Evolutionary conservation across 768 basidiomycete genomes (phyloP).

Genomic region (Suillus clintonianus): DNA sequence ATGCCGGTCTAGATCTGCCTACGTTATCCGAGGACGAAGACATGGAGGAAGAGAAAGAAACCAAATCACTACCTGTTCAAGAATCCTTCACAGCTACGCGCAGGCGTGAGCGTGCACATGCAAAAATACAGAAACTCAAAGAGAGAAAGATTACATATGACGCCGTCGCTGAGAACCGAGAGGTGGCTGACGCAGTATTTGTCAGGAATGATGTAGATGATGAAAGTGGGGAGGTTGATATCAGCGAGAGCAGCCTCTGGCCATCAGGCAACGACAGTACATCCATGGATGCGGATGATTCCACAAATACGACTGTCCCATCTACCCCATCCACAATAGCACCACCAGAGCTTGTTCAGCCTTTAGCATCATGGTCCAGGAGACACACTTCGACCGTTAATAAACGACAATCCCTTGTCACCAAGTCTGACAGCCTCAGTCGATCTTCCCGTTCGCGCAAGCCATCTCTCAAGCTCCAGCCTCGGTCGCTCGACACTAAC

Average conservation of each 20-base stretch:
- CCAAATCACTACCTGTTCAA: constrained; percentile 13
- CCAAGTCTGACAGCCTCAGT: constrained; percentile 10
- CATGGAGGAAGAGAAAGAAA: constrained; percentile 10
- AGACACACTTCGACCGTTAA: neutral
- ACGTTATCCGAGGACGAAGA: constrained; percentile 38
- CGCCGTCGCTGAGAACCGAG: constrained; percentile 32
- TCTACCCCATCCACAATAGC: constrained; percentile 3
- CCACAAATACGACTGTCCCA: constrained; percentile 1
- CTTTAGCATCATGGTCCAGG: neutral
- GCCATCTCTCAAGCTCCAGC: constrained; percentile 32
- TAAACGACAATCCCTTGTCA: constrained; percentile 5
- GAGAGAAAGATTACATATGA: constrained; percentile 45
- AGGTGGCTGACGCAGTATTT: constrained; percentile 45
- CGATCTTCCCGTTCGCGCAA: constrained; percentile 29
- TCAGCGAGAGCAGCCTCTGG: constrained; percentile 34
- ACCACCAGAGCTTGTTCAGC: neutral
- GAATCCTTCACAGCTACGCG: constrained; percentile 16
- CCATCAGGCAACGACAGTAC: constrained; percentile 16
- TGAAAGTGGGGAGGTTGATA: constrained; percentile 63
- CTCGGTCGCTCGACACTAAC: constrained; percentile 13
- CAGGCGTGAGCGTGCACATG: constrained; percentile 46
- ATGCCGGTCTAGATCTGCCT: constrained; percentile 14
- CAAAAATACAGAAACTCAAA: constrained; percentile 59
- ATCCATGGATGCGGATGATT: constrained; percentile 18
- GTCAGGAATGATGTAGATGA: constrained; percentile 59